Percentiles rank a stretch among this genome's conserved stretches.
Conservation (phyloP, 202 grass and related monocot species). For the Schoenoplectus tabernaemontani region DNA sequence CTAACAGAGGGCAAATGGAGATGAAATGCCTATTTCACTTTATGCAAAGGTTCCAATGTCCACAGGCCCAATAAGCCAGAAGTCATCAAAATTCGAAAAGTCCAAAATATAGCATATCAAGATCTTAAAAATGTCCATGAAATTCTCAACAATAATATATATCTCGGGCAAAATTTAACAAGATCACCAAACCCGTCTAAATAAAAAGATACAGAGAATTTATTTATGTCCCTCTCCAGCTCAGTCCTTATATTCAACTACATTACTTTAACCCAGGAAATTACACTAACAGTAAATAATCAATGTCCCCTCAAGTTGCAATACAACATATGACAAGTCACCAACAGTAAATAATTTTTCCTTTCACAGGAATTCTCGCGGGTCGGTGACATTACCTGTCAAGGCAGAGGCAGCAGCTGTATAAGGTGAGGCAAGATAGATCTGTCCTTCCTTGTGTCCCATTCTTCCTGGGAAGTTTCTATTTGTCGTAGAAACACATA, state of each 20-base stretch:
- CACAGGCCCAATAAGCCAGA: neutral
- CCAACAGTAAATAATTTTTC: neutral
- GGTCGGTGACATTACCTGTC: slow-evolving; percentile 77
- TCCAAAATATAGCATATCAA: no score
- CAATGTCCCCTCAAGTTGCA: neutral
- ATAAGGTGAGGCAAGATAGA: slow-evolving; percentile 88
- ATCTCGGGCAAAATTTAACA: neutral
- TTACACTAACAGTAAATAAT: neutral
- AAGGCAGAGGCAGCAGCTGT: slow-evolving; percentile 67
- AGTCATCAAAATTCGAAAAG: neutral
- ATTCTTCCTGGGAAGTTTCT: slow-evolving; percentile 97
- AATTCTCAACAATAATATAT: neutral
- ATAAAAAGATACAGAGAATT: neutral
- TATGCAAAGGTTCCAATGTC: neutral
- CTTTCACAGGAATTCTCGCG: slow-evolving; percentile 57
- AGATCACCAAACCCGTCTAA: neutral
- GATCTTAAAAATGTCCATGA: neutral
- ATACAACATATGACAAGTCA: neutral
- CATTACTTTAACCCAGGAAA: neutral
- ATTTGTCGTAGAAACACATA: slow-evolving; percentile 95
- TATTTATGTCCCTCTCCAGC: slow-evolving; percentile 4
- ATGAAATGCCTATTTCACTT: neutral
- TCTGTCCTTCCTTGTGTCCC: slow-evolving; percentile 95
- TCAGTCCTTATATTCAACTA: neutral
- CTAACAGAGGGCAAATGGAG: neutral